A percentile compares a stretch with the other conserved stretches of the same genome.
These are phyloP conservation scores for Moesziomyces parantarcticus DNA, from an alignment of 1,284 basidiomycete species.

Conservation along the genomic window DNA sequence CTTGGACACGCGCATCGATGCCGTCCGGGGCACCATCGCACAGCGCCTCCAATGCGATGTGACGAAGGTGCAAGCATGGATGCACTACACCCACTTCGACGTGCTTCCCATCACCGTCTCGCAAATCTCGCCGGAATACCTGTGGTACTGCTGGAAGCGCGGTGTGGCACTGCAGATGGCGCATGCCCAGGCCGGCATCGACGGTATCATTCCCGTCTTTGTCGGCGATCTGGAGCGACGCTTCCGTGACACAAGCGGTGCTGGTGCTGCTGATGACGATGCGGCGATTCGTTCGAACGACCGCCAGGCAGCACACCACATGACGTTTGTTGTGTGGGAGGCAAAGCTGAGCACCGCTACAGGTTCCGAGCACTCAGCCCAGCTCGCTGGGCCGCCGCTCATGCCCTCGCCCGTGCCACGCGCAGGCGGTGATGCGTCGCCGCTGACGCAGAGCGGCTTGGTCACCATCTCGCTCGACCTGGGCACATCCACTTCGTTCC, in stretches of 20 bases:
- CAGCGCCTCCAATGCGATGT: background rate
- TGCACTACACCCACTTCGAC: conserved; percentile 29
- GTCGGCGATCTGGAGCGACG: conserved; percentile 9
- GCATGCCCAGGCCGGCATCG: conserved; percentile 17
- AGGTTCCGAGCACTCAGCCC: too few species aligned
- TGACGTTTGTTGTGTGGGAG: conserved; percentile 24
- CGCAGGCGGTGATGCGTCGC: background rate
- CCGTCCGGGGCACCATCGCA: background rate
- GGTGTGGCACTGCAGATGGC: conserved; percentile 18
- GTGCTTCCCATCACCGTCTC: conserved; percentile 2
- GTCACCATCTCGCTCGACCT: conserved; percentile 11
- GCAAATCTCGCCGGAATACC: conserved; percentile 16
- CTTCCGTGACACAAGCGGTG: background rate
- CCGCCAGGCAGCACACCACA: conserved; percentile 7
- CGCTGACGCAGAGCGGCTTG: conserved; percentile 7
- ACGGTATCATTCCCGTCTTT: conserved; percentile 32
- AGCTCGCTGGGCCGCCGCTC: conserved; percentile 4
- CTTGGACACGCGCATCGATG: too few species aligned
- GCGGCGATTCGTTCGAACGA: too few species aligned
- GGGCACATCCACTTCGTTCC: conserved; percentile 2
- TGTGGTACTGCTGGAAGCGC: conserved; percentile 39
- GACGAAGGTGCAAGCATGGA: conserved; percentile 1
- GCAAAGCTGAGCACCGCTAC: conserved; percentile 5
- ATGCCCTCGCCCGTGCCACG: too few species aligned
- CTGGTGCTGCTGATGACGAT: too few species aligned